Conservation (phyloP, 225 moss, liverwort and hornwort species). For the Antitrichia curtipendula region DNA sequence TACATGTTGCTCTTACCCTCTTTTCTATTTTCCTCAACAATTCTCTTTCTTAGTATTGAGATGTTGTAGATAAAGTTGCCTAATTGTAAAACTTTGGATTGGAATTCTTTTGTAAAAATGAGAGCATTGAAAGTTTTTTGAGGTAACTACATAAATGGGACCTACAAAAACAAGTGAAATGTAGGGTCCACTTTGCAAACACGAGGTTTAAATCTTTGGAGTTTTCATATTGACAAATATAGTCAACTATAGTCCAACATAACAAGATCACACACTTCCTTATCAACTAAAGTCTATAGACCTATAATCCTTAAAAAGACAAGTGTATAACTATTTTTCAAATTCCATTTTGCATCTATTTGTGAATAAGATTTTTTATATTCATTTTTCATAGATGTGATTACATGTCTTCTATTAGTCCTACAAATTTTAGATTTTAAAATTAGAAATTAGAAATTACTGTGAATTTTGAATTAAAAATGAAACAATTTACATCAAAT, state of each 20-base stretch:
- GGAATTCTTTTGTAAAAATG: no score
- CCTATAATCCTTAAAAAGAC: not conserved
- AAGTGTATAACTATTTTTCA: not conserved
- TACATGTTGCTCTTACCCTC: not conserved
- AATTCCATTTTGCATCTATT: not conserved
- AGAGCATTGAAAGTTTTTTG: not conserved
- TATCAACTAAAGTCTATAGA: fast-evolving
- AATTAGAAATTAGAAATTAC: not conserved
- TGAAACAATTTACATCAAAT: not conserved
- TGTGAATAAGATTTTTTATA: not conserved
- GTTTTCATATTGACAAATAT: not conserved
- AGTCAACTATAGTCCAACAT: fast-evolving
- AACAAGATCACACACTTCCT: not conserved
- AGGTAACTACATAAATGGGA: no score
- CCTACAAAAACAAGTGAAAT: fast-evolving
- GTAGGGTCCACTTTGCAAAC: not conserved
- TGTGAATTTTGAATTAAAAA: not conserved
- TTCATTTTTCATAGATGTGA: not conserved
- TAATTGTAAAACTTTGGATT: no score
- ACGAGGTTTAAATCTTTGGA: fast-evolving
- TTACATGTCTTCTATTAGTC: not conserved
- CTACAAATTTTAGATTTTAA: no score
- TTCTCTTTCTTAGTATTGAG: not conserved
- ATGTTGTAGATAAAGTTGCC: not conserved
- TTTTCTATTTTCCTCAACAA: not conserved